A percentile compares a stretch with the other conserved stretches of the same genome.
Conservation (phyloP, 768 basidiomycete species). For the Inosperma sp. region DNA sequence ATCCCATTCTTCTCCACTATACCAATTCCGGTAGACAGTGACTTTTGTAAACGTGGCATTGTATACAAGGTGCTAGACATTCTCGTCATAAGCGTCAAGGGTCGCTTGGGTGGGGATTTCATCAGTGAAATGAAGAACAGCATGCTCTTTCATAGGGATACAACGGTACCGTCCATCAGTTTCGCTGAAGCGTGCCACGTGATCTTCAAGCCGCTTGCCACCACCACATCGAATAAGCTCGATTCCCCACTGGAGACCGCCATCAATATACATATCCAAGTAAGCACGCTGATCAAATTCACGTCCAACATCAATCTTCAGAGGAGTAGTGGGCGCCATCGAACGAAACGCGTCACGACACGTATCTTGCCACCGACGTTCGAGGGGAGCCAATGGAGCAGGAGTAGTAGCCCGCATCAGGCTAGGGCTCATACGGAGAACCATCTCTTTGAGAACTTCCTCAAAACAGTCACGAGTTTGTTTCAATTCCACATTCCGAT, state of each 20-base stretch:
- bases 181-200: background rate
- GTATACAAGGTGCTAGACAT: constrained; percentile 1
- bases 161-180: background rate
- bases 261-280: background rate
- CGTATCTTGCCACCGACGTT: background rate
- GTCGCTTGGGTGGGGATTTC: background rate
- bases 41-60: background rate
- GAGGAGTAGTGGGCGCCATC: background rate
- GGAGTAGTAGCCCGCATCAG: background rate
- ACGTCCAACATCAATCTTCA: background rate
- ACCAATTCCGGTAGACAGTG: background rate
- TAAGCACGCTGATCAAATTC: background rate
- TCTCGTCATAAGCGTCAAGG: background rate
- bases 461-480: background rate
- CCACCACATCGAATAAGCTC: background rate
- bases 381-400: background rate
- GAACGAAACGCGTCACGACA: background rate
- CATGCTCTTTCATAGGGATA: background rate
- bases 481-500: too few relatives aligned
- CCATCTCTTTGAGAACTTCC: constrained; percentile 1
- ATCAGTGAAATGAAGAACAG: background rate
- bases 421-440: constrained; percentile 3
- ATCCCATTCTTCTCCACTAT: background rate
- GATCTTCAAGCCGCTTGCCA: background rate
- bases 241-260: constrained; percentile 1